Conservation (phyloP, 768 basidiomycete species). For the Trametes sanguinea region DNA sequence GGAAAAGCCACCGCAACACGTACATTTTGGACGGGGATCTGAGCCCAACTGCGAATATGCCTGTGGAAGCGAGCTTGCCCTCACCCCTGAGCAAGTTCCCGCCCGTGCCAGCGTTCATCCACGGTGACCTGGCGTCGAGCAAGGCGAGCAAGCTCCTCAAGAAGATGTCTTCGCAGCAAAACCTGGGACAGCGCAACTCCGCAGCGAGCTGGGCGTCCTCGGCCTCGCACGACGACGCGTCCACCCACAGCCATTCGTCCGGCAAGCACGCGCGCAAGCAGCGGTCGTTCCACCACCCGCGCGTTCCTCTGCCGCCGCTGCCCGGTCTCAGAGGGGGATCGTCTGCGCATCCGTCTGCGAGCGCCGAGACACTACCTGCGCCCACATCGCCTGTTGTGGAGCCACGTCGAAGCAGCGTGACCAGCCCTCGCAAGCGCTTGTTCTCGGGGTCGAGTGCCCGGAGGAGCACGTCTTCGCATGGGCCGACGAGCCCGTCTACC, state of each 20-base stretch:
- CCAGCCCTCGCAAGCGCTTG: constrained; percentile 50
- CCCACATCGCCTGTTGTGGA: constrained; percentile 21
- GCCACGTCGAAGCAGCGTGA: constrained; percentile 21
- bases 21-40: constrained; percentile 19
- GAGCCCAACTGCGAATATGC: constrained; percentile 11
- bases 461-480: constrained; percentile 52
- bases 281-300: constrained; percentile 63
- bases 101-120: constrained; percentile 14
- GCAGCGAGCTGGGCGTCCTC: constrained; percentile 33
- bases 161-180: constrained; percentile 51
- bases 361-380: constrained; percentile 13
- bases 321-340: constrained; percentile 32
- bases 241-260: constrained; percentile 3
- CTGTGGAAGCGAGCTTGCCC: constrained; percentile 1
- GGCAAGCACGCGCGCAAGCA: constrained; percentile 46
- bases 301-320: constrained; percentile 54
- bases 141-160: constrained; percentile 20
- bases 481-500: constrained; percentile 26
- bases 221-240: constrained; percentile 26
- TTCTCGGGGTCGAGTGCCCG: constrained; percentile 60
- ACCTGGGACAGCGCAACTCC: constrained; percentile 39
- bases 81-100: constrained; percentile 22
- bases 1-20: constrained; percentile 9
- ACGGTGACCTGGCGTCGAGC: constrained; percentile 11
- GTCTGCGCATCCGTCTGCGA: constrained; percentile 22